These are phyloP conservation scores for Ganoderma lucidum DNA, from an alignment of 1,284 basidiomycete species.

Conservation along the genomic window DNA sequence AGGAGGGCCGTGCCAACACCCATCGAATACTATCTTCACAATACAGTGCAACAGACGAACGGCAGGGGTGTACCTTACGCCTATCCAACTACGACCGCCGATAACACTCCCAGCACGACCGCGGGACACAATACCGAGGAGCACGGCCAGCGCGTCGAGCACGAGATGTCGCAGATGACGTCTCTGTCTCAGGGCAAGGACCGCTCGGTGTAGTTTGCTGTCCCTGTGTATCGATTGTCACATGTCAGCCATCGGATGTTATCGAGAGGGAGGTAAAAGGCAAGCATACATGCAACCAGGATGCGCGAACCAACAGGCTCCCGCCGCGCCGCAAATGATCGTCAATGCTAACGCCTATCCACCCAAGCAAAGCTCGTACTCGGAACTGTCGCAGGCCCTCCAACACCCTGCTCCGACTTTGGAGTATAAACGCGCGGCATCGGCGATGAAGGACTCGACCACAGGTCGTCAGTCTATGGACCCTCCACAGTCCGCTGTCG, in stretches of 20 bases:
- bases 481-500: not conserved
- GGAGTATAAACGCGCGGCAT: not conserved
- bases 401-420: not conserved
- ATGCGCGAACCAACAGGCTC: too few relatives aligned
- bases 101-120: not conserved
- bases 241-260: not conserved
- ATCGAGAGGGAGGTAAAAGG: not conserved
- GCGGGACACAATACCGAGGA: not conserved
- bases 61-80: not conserved
- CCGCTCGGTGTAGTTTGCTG: not conserved
- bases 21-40: not conserved
- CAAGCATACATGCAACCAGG: not conserved
- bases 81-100: not conserved
- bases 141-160: not conserved
- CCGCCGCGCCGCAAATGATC: not conserved
- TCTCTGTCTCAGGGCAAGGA: not conserved
- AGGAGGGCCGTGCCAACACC: not conserved
- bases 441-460: not conserved
- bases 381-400: not conserved
- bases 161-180: not conserved
- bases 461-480: not conserved
- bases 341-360: not conserved
- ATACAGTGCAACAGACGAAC: not conserved
- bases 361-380: not conserved
- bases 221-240: not conserved